A percentile compares a stretch with the other conserved stretches of the same genome.
phyloP scores from a whole-genome alignment of 495 filamentous ascomycete genomes.

The Annulohypoxylon bovei region DNA sequence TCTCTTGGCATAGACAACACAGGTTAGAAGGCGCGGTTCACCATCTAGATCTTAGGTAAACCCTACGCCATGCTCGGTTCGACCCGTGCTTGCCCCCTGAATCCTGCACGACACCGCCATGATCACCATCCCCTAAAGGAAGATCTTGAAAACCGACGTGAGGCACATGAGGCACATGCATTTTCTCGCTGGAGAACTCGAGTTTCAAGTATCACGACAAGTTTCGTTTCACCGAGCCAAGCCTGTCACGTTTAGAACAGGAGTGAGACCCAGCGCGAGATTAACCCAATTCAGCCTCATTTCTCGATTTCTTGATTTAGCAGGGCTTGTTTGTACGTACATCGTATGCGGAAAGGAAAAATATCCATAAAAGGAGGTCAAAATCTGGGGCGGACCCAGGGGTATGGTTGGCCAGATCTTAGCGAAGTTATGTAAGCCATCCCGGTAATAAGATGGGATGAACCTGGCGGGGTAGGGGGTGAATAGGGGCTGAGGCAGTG shows the following conservation, averaged over 20 bases:
- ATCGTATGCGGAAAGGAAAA: not conserved
- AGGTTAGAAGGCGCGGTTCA: slow-evolving; percentile 1
- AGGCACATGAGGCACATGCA: not conserved
- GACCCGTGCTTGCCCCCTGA: not conserved
- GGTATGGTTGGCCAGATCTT: not conserved
- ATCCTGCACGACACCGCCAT: slow-evolving; percentile 9
- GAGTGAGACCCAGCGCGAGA: not conserved
- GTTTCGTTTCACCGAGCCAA: not conserved
- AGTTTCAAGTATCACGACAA: not conserved
- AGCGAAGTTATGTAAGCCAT: not conserved
- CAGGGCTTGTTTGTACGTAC: not conserved
- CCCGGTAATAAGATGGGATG: not conserved
- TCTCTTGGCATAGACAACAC: not conserved
- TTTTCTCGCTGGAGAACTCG: not conserved
- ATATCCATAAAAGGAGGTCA: not conserved
- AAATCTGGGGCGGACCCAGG: slow-evolving; percentile 1
- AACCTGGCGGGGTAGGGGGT: not conserved
- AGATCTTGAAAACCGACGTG: not conserved
- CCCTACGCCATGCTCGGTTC: not conserved
- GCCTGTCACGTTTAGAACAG: not conserved
- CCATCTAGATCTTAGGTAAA: slow-evolving; percentile 11
- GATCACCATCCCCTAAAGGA: not conserved
- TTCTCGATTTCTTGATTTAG: not conserved
- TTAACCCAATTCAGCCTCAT: slow-evolving; percentile 8
- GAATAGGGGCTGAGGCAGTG: slow-evolving; percentile 8